A percentile compares a stretch with the other conserved stretches of the same genome.
Conservation (phyloP, 2,329 filamentous ascomycete genomes). For the Ophiostoma quercus region DNA sequence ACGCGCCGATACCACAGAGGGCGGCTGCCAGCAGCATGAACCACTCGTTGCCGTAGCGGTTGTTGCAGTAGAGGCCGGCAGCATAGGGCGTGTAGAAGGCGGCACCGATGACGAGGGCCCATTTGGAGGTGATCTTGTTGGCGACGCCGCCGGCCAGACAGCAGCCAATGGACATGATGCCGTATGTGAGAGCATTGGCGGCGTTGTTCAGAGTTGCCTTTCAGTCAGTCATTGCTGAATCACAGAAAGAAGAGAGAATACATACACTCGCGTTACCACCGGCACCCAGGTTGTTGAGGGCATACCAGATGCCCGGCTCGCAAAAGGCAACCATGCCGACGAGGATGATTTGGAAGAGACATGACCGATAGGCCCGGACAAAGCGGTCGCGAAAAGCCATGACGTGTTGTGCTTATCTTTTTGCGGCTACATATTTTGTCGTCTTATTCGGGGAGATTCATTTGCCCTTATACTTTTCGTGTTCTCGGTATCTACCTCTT, state of each 20-base stretch:
- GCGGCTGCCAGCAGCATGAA: slow-evolving; percentile 2
- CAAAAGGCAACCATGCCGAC: slow-evolving; percentile 59
- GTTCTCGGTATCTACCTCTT: not conserved
- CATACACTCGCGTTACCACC: not conserved
- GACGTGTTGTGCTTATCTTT: not conserved
- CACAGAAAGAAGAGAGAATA: not conserved
- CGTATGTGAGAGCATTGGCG: slow-evolving; percentile 1
- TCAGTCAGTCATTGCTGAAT: no score
- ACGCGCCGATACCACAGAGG: not conserved
- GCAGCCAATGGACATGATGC: slow-evolving; percentile 4
- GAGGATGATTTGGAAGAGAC: slow-evolving; percentile 6
- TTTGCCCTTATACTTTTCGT: not conserved
- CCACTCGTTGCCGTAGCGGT: slow-evolving; percentile 3
- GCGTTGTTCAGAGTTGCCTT: not conserved
- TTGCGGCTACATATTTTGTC: not conserved
- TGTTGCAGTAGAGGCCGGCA: slow-evolving; percentile 7
- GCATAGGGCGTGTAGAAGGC: slow-evolving; percentile 9
- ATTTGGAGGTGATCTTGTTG: slow-evolving; percentile 5
- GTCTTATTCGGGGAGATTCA: not conserved
- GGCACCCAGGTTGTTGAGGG: slow-evolving; percentile 5
- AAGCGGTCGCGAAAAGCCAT: not conserved
- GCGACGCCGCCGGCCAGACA: not conserved
- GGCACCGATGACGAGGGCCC: not conserved
- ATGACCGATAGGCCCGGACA: not conserved
- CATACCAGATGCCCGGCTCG: slow-evolving; percentile 57